Evolutionary conservation across 83 land plant species (phyloP), one percentile per base, ranked within the genome.

Genomic region (Diphasiastrum complanatum): DNA sequence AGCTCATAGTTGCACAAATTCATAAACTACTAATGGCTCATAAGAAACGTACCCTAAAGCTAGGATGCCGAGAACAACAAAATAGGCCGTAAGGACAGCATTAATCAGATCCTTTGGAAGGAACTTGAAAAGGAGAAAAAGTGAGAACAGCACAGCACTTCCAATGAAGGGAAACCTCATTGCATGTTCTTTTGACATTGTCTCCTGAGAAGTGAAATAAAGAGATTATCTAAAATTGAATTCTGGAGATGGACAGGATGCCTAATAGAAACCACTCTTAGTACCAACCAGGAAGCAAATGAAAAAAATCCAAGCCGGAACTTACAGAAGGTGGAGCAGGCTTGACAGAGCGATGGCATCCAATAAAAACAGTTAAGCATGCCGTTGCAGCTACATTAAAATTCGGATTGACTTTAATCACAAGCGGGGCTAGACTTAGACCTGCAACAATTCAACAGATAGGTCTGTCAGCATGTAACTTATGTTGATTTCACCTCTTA

Each of bases 141-240:
- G 67, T 19, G 97, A 89, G 46, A 89, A 63, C n/a, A 95, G 79
- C 72, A 95, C 84, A 32, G 89, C 99, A 76, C 99, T 95, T 2
- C 97, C 99, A 66, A 95, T 81, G 47, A 95, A 79, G 16, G 99
- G 99, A 46, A 95, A 95, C 18, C 97, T 83, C 85, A 95, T 95
- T 5, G 99, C 99, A 78, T 89, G 96, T 51, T 84, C 99, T 66
- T 81, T 95, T 51, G 99, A 95, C 89, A 95, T 86, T 4, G 97
- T 89, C 70, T 95, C 99, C 99, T 95, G 82, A 27, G 49, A 23
- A 20, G 30, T 6, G 18, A 10, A 11, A 61, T 46, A 22, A 12
- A 6, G 11, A 35, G 23, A 5, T 24, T 31, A 37, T 20, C 20
- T 58, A 11, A n/a, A 1, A 14, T 33, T 32, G 14, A 10, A 40